These are phyloP conservation scores for Macrophomina tecta DNA, from an alignment of 2,329 filamentous ascomycete genomes.

Conservation along the genomic window DNA sequence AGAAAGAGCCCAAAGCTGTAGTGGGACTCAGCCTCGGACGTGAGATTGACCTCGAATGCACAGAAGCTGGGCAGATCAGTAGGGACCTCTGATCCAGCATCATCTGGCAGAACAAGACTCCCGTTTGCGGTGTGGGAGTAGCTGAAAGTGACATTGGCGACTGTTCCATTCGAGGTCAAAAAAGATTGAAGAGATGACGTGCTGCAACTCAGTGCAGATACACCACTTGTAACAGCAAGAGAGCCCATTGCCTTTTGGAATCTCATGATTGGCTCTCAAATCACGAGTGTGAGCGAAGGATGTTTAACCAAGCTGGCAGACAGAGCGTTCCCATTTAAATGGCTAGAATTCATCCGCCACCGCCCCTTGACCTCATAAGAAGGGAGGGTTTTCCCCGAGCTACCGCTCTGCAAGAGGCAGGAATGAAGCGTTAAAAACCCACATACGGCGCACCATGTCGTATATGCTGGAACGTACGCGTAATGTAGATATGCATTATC, in stretches of 20 bases:
- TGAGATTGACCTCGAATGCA: conserved; percentile 46
- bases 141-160: not conserved
- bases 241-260: not conserved
- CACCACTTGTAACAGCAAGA: not conserved
- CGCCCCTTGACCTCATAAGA: too few relatives aligned
- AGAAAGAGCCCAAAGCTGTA: conserved; percentile 48
- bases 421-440: too few relatives aligned
- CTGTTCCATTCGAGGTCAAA: not conserved
- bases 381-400: too few relatives aligned
- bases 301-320: not conserved
- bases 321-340: not conserved
- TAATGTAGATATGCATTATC: not conserved
- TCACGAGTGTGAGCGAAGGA: too few relatives aligned
- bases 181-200: not conserved
- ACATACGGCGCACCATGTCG: too few relatives aligned
- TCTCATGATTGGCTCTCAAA: not conserved
- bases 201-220: not conserved
- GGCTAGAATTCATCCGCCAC: not conserved
- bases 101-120: not conserved
- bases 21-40: conserved; percentile 41
- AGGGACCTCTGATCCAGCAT: conserved; percentile 30
- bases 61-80: conserved; percentile 45
- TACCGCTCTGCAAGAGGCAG: too few relatives aligned
- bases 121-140: not conserved
- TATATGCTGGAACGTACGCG: not conserved